Evolutionary conservation across 1,284 basidiomycete genomes (phyloP), one percentile per base, ranked within the genome.

Genomic region (Ganoderma sinense): DNA sequence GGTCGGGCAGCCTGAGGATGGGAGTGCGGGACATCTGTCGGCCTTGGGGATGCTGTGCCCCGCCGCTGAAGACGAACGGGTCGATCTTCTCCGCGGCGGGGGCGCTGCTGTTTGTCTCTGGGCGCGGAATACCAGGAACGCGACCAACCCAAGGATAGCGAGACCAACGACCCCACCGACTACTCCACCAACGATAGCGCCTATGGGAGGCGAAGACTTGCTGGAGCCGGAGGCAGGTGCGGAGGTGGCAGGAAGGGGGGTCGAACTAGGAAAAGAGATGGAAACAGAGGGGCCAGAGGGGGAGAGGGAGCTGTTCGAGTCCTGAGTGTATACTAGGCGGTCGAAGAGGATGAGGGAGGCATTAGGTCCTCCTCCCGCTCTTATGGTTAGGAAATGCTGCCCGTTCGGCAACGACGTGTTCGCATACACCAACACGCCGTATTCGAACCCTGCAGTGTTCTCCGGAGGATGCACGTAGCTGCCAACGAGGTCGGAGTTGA

Each of bases 391-490:
- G 4, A 63, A 64, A 18, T 72, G 68, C 36, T 56, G 18, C 14
- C 26, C 26, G 31, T 67, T 64, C 40, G 59, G 11, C 11, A 64
- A 33, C 7, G 62, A 55, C 5, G 31, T 31, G 36, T 75, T 77
- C 23, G 69, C 69, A 64, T 77, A 83, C 3, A 83, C 81, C 10
- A 72, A 68, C 8, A 80, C 76, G 65, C 73, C 62, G 69, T 81
- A 81, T 5, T 53, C 13, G 33, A 71, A 36, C 8, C 16, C n/a
- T 18, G 58, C 16, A 26, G 14, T 36, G 14, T 1, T 14, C 45
- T 58, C 62, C 7, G 68, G 71, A 1, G 23, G 14, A 41, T 70
- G 64, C 0, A 45, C 23, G 40, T 45, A 68, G 16, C 16, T 8
- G 36, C 71, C 66, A 5, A 64, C 63, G 18, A 64, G 56, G 8